Conservation (phyloP, 2,329 filamentous ascomycete genomes). For the Orbilia oligospora region DNA sequence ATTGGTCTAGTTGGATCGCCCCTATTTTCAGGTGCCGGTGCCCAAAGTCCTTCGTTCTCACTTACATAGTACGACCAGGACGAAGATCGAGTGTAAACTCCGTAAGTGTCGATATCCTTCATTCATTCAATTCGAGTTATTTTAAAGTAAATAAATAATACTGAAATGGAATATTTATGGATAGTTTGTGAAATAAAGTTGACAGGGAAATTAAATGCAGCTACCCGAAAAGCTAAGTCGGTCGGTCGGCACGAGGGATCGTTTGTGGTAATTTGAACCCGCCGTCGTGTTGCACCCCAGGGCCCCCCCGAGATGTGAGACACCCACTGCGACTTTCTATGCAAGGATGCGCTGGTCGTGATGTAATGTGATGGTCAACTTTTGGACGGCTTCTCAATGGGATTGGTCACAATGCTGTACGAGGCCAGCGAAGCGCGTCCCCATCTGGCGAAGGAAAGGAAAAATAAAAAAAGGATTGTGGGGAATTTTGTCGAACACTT, state of each 20-base stretch:
- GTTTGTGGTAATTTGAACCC: constrained; percentile 14
- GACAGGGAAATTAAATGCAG: neutral
- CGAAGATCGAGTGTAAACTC: too few relatives aligned
- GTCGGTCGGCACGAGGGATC: neutral
- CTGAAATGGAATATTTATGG: too few relatives aligned
- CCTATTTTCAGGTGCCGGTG: neutral
- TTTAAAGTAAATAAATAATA: too few relatives aligned
- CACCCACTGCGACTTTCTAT: neutral
- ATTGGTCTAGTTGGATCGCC: neutral
- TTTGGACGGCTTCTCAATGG: neutral
- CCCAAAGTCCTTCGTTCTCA: too few relatives aligned
- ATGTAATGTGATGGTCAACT: constrained; percentile 19
- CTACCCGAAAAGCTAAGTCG: constrained; percentile 1
- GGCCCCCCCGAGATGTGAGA: neutral
- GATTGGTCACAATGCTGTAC: constrained; percentile 16
- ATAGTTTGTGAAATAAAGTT: constrained; percentile 4
- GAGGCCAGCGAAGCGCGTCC: constrained; percentile 5
- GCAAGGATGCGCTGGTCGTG: constrained; percentile 35
- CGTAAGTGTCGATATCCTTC: too few relatives aligned
- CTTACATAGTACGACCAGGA: too few relatives aligned
- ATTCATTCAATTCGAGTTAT: too few relatives aligned
- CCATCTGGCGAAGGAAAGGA: too few relatives aligned
- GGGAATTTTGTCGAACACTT: neutral
- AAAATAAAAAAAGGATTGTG: neutral
- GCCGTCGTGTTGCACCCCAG: constrained; percentile 10